Base-by-base conservation (phyloP, 371 early-diverging fungal species). In the Rhizopus sp. region DNA sequence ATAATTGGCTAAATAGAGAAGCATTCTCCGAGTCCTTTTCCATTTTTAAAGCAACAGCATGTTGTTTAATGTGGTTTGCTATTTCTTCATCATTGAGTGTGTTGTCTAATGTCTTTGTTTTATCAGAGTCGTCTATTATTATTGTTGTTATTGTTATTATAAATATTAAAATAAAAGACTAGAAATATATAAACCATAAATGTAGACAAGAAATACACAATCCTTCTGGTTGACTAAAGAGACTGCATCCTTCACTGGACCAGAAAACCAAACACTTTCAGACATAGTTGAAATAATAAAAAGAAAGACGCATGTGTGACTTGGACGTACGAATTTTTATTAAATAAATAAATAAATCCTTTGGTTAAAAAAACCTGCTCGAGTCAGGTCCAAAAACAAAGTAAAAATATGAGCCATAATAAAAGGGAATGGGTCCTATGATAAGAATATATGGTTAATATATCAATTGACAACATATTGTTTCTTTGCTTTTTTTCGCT, bases 131-230 rank as follows among this genome's bases (percentile, higher is more conserved):
- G 41, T 68, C 68, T 68, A 49, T 5, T 32, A 40, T 7, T 6
- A 37, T 41, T 46, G 16, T 23, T 40, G 12, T 4, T 8, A 13
- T 55, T 29, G 9, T 13, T 42, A 7, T 15, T 30, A 9, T 15
- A 32, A 13, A 7, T 46, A 6, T 0, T 5, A 6, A 5, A 7
- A 53, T 42, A 4, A 39, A 30, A 10, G 29, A 39, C 10, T 12
- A n/a, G 23, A 7, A 42, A 39, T 37, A 0, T 31, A n/a, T 42
- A 8, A 17, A 68, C 68, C 68, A 34, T 63, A 47, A 17, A 68
- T 60, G 10, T 68, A 68, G 3, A 68, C 68, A 3, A 68, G 41
- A 42, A 68, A 60, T 17, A 55, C 42, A 16, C 58, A 60, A 17
- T 68, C 57, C 35, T 39, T 60, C 44, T 57, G 37, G 37, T 49